Evolutionary conservation across 2,329 filamentous ascomycete species (phyloP).

Genomic region (Cryphonectria parasitica): DNA sequence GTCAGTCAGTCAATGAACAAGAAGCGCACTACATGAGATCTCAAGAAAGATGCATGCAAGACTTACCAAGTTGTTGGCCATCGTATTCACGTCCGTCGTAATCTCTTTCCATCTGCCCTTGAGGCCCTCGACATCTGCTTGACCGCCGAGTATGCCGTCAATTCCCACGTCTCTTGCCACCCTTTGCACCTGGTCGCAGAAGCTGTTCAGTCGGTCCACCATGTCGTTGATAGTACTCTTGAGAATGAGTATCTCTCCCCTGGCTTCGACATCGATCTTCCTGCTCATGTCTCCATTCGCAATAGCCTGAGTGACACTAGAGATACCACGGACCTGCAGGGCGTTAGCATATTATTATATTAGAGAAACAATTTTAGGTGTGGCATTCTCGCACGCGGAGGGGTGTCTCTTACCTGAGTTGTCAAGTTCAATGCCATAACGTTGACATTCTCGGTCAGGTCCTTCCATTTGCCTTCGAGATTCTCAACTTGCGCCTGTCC

Average conservation of each 20-base stretch:
- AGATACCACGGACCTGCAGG: conserved; percentile 80
- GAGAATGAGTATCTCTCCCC: conserved; percentile 89
- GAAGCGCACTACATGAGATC: neutral
- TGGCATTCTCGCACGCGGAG: neutral
- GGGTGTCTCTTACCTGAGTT: conserved; percentile 54
- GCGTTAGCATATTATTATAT: conserved; percentile 4
- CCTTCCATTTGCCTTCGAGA: conserved; percentile 97
- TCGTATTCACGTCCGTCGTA: conserved; percentile 93
- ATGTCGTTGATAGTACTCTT: conserved; percentile 99
- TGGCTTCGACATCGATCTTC: conserved; percentile 93
- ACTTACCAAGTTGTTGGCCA: conserved; percentile 70
- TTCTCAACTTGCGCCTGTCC: conserved; percentile 93
- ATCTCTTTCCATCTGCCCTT: conserved; percentile 98
- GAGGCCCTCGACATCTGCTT: conserved; percentile 91
- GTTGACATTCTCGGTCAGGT: conserved; percentile 89
- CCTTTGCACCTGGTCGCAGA: conserved; percentile 93
- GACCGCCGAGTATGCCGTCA: conserved; percentile 97
- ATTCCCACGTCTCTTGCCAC: conserved; percentile 97
- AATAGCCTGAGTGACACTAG: conserved; percentile 91
- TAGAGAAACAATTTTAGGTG: neutral
- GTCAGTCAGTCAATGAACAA: conserved; percentile 36
- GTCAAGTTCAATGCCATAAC: conserved; percentile 73
- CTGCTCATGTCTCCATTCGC: conserved; percentile 95
- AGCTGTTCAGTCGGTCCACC: conserved; percentile 92
- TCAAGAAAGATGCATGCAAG: neutral